A percentile compares a stretch with the other conserved stretches of the same genome.
Conservation (phyloP, 331 rosid species). For the Rosa hybrid region DNA sequence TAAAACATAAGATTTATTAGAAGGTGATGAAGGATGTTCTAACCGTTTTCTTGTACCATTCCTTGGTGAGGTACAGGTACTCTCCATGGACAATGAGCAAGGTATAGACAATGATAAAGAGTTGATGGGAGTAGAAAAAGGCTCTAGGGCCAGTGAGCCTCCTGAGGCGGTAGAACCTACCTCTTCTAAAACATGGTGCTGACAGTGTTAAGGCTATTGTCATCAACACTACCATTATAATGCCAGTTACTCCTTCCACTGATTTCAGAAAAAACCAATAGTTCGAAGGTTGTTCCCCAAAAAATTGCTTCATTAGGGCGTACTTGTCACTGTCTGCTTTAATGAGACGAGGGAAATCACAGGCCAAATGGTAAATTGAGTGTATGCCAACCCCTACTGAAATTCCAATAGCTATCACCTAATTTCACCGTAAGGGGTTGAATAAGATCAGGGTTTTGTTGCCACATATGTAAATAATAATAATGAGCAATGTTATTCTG, state of each 20-base stretch:
- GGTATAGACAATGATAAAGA: slow-evolving; percentile 61
- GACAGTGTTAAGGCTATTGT: slow-evolving; percentile 69
- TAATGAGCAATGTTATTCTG: not conserved
- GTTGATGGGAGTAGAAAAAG: slow-evolving; percentile 85
- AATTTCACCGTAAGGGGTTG: not conserved
- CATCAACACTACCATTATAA: slow-evolving; percentile 63
- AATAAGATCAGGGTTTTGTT: too few relatives aligned
- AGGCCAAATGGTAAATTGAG: slow-evolving; percentile 54
- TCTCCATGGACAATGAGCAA: slow-evolving; percentile 63
- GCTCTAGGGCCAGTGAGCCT: slow-evolving; percentile 77
- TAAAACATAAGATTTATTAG: not conserved
- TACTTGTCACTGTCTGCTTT: slow-evolving; percentile 23
- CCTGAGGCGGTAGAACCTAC: slow-evolving; percentile 31
- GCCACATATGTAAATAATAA: too few relatives aligned
- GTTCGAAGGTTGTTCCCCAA: slow-evolving; percentile 50
- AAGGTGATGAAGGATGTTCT: not conserved
- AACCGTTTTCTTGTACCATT: slow-evolving; percentile 75
- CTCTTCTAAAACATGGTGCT: slow-evolving; percentile 59
- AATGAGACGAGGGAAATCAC: slow-evolving; percentile 80
- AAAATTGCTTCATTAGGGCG: slow-evolving; percentile 34
- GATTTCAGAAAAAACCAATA: slow-evolving; percentile 58
- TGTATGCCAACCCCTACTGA: slow-evolving; percentile 59
- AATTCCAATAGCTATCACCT: slow-evolving; percentile 57
- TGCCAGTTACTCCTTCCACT: slow-evolving; percentile 68
- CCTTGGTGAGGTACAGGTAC: slow-evolving; percentile 46